phyloP scores from a whole-genome alignment of 805 yeast genomes.

The Kuraishia hungarica region DNA sequence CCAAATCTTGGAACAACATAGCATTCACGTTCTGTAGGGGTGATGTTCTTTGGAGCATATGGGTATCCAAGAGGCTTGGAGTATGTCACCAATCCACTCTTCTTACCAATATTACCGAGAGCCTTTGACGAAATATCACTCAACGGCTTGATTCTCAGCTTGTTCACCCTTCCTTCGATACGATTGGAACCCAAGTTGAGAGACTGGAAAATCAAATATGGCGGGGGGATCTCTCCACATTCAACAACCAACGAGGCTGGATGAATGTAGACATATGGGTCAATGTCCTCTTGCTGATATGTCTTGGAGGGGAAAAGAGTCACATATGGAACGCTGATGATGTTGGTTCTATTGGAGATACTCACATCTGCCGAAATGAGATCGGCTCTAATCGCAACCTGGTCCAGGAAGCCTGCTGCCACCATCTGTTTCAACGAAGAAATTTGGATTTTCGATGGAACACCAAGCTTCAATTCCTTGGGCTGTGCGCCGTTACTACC shows the following conservation, averaged over 20 bases:
- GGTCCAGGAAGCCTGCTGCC: conserved; percentile 89
- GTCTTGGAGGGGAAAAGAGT: conserved; percentile 38
- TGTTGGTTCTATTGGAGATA: conserved; percentile 47
- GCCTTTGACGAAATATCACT: conserved; percentile 72
- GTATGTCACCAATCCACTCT: conserved; percentile 65
- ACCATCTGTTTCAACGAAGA: conserved; percentile 84
- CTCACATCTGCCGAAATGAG: conserved; percentile 52
- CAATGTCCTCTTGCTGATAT: conserved; percentile 28
- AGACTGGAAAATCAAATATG: conserved; percentile 65
- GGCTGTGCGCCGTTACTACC: conserved; percentile 6
- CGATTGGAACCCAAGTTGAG: conserved; percentile 48
- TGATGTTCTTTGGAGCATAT: conserved; percentile 65
- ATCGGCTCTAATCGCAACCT: conserved; percentile 81
- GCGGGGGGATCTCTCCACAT: conserved; percentile 67
- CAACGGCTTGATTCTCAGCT: conserved; percentile 63
- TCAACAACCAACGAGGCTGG: conserved; percentile 60
- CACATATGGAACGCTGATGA: conserved; percentile 56
- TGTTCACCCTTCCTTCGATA: conserved; percentile 28
- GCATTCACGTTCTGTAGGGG: conserved; percentile 67
- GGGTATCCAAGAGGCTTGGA: conserved; percentile 93
- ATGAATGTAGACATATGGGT: conserved; percentile 67
- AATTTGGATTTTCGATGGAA: conserved; percentile 64
- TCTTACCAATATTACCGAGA: conserved; percentile 67
- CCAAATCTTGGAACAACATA: conserved; percentile 91
- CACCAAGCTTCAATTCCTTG: conserved; percentile 42